These are phyloP conservation scores for Tetraselmis chui DNA, from an alignment of 139 green algal genomes.

Conservation along the genomic window DNA sequence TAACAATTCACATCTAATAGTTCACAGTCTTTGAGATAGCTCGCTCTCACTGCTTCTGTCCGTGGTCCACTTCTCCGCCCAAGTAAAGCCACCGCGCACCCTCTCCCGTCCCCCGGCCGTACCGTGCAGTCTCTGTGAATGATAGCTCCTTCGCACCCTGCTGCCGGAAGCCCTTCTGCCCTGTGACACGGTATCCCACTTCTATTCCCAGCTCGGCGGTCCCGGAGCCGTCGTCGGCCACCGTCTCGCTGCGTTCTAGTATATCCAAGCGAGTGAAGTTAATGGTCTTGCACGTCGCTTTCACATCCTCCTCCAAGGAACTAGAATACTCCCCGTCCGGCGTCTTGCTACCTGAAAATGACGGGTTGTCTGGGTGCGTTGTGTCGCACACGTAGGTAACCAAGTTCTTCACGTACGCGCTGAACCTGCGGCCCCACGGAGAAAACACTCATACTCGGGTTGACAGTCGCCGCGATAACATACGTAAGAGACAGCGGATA, in stretches of 20 bases:
- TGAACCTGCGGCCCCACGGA: conserved; percentile 3
- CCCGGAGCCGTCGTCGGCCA: not conserved
- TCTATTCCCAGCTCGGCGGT: not conserved
- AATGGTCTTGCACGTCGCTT: not conserved
- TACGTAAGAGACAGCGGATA: too few species aligned
- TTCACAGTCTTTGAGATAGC: too few species aligned
- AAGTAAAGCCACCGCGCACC: not conserved
- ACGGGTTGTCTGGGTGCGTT: conserved; percentile 7
- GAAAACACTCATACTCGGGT: too few species aligned
- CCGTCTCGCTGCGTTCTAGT: not conserved
- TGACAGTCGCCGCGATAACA: too few species aligned
- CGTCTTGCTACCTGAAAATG: not conserved
- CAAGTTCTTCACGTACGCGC: conserved; percentile 4
- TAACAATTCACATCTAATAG: too few species aligned
- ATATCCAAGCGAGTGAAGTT: not conserved
- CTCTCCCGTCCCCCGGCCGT: not conserved
- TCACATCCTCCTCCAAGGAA: conserved; percentile 2
- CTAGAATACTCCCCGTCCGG: not conserved
- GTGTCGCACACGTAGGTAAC: conserved; percentile 1
- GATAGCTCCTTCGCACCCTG: not conserved
- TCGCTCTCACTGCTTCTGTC: too few species aligned
- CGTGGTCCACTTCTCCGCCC: not conserved
- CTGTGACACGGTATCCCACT: not conserved
- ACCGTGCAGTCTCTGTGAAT: not conserved
- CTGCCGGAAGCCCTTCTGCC: conserved; percentile 1